Evolutionary conservation across 805 yeast species (phyloP).

Genomic region (Lachancea mirantina): DNA sequence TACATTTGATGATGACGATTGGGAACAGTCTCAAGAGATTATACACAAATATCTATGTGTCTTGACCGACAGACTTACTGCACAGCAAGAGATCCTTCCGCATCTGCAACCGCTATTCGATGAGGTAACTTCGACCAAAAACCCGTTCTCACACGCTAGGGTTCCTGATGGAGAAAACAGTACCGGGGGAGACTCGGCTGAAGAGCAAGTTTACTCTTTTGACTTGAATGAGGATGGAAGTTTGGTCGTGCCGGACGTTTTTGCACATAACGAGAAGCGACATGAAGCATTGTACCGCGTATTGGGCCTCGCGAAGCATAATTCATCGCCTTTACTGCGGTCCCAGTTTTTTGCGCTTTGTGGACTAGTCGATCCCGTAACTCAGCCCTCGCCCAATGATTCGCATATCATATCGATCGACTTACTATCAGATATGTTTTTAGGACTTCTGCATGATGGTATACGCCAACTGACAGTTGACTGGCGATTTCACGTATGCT

Average conservation of each 20-base stretch:
- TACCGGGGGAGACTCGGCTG: constrained; percentile 2
- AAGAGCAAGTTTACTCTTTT: constrained; percentile 17
- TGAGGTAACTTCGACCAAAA: constrained; percentile 1
- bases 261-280: constrained; percentile 18
- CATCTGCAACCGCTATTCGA: constrained; percentile 8
- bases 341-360: constrained; percentile 28
- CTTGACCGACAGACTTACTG: constrained; percentile 10
- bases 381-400: constrained; percentile 62
- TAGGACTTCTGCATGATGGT: constrained; percentile 34
- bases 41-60: constrained; percentile 8
- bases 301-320: constrained; percentile 11
- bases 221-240: constrained; percentile 18
- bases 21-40: constrained; percentile 4
- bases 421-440: constrained; percentile 43
- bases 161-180: constrained; percentile 2
- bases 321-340: constrained; percentile 16
- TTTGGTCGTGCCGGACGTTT: constrained; percentile 17
- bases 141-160: too few species aligned
- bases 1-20: constrained; percentile 2
- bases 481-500: constrained; percentile 23
- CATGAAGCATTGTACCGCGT: constrained; percentile 20
- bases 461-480: constrained; percentile 12
- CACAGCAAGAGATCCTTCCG: constrained; percentile 9
- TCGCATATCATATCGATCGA: constrained; percentile 47
- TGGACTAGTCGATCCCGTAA: constrained; percentile 50